Conservation (phyloP, 352 stramenopile genomes). For the Phytophthora pistaciae region DNA sequence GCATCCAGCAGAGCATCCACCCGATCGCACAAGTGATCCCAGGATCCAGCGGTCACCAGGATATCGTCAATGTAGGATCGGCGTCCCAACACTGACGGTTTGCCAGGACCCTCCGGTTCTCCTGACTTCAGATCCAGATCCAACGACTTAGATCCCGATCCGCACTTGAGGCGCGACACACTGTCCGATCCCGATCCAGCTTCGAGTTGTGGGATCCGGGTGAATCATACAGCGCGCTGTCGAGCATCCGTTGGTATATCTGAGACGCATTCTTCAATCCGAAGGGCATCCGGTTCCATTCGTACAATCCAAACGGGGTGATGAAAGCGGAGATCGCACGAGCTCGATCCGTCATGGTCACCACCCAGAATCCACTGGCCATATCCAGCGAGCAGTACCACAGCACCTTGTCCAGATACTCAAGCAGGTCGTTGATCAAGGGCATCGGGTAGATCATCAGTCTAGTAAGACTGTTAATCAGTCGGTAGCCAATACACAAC, state of each 20-base stretch:
- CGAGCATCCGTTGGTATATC: background rate
- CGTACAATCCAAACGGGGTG: background rate
- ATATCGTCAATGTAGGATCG: background rate
- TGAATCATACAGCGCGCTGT: background rate
- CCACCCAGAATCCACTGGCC: background rate
- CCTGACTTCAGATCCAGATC: background rate
- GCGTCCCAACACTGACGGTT: background rate
- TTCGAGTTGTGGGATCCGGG: background rate
- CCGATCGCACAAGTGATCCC: slow-evolving; percentile 2
- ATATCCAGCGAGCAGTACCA: background rate
- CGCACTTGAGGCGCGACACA: too few relatives aligned
- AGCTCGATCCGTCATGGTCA: background rate
- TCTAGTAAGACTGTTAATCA: background rate
- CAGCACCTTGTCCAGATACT: background rate
- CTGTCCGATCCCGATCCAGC: too few relatives aligned
- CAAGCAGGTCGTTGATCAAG: background rate
- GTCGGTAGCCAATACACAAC: background rate
- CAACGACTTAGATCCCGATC: too few relatives aligned
- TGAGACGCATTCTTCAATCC: background rate
- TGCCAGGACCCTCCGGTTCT: background rate
- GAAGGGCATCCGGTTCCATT: background rate
- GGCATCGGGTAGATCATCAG: background rate
- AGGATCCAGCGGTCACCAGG: background rate
- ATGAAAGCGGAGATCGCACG: background rate
- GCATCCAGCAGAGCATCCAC: background rate